Base-by-base conservation (phyloP, 1,139 yeast genomes). In the Petasospora fabianii region DNA sequence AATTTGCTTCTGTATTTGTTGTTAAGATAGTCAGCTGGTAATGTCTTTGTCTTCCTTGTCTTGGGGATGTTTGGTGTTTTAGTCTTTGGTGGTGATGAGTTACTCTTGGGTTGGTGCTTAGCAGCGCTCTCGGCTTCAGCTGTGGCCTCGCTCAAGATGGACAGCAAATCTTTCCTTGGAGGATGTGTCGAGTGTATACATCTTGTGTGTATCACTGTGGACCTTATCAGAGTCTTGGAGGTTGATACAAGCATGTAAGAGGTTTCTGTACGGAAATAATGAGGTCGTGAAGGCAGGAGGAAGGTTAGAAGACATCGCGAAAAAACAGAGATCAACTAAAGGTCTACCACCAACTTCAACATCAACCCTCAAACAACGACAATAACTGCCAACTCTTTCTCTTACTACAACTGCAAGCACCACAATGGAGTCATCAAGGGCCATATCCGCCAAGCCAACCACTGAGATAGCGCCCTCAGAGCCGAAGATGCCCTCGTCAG, bases 1-100 rank as follows among this genome's bases (percentile, higher is more conserved):
- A 44, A 48, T 18, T 36, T 24, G 11, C 38, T 36, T 29, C 47
- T 28, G 34, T 52, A 52, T 20, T 46, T 48, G 7, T 38, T 30
- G 14, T 49, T 49, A 16, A 54, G 16, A 15, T 24, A 24, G 10
- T 42, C 48, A 9, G 39, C 39, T 13, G 40, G 38, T 7, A 22
- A 14, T 5, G 10, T 20, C 8, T 5, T 24, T 6, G 16, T 14
- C 16, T 26, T 26, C 28, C 13, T 26, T 16, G n/a, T 26, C 16
- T 13, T 26, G 6, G 15, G 28, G 7, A n/a, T 26, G 5, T n/a
- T 6, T 16, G n/a, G 10, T 10, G 15, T 15, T 9, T 14, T 26
- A 13, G 15, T 5, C 16, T 26, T 13, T 8, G 16, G 10, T 10
- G 6, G 15, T 6, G 22, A n/a, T n/a, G n/a, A n/a, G n/a, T n/a